These are phyloP conservation scores for Aspergillus luchuensis DNA, from an alignment of 2,329 filamentous ascomycete species.

Conservation along the genomic window DNA sequence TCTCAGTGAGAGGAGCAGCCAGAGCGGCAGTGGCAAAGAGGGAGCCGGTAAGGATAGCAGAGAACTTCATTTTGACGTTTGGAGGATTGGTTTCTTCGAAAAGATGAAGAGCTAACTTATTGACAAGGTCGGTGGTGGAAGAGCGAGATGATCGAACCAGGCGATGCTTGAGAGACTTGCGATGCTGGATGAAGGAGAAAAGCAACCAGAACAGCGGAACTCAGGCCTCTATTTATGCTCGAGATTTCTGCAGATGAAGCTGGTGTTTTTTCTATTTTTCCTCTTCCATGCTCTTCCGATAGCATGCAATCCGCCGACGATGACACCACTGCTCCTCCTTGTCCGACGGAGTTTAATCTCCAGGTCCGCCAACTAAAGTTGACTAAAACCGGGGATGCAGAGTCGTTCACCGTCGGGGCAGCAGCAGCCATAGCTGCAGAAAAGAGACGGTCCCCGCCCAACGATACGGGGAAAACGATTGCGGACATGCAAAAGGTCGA, in stretches of 20 bases:
- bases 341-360: conserved; percentile 8
- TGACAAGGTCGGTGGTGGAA: background rate
- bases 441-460: background rate
- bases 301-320: conserved; percentile 3
- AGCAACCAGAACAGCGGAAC: background rate
- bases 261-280: background rate
- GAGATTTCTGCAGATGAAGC: background rate
- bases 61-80: conserved; percentile 51
- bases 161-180: conserved; percentile 8
- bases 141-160: background rate
- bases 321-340: conserved; percentile 1
- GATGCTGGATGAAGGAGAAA: conserved; percentile 7
- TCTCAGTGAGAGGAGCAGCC: conserved; percentile 50
- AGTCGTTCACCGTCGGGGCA: conserved; percentile 6
- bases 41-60: conserved; percentile 38
- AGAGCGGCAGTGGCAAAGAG: conserved; percentile 47
- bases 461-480: too few relatives aligned
- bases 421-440: conserved; percentile 1
- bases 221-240: conserved; percentile 1
- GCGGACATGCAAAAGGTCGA: too few relatives aligned
- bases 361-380: background rate
- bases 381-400: conserved; percentile 2
- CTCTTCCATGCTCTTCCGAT: background rate
- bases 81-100: background rate
- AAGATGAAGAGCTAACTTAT: background rate